Evolutionary conservation across 306 rosid genomes (phyloP), one percentile per base, ranked within the genome.

Genomic region (Castanea crenata): DNA sequence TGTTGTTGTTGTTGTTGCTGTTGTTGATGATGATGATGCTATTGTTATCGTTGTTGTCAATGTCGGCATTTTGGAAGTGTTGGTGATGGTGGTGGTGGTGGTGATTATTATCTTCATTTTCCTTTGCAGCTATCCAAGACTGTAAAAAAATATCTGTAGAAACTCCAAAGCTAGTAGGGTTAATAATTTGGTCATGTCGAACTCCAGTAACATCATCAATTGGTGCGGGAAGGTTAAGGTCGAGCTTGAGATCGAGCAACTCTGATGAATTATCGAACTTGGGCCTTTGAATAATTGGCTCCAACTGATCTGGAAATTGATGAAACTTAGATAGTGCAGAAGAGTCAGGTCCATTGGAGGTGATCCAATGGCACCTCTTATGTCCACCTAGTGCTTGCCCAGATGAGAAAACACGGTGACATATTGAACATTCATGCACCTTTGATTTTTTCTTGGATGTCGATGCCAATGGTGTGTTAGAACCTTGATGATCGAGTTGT

Each of bases 321-420:
- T 91, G 94, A 80, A 92, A 91, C 75, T 87, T 94, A 1, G 89
- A 85, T 70, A 91, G 31, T 1, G 92, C 73, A 0, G 97, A 84
- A 0, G 92, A 76, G 58, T 87, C 92, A 0, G 93, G 88, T 5
- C 85, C 86, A 54, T 89, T 93, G 19, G 97, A 87, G 9, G 99
- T 96, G 81, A 93, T 93, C 99, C 99, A 96, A 59, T 93, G 99
- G 51, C 99, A 96, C 31, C 98, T 86, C 82, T 96, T 93, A 79
- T 96, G 99, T 0, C 99, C 99, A 0, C 99, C 98, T 75, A 96
- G 58, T 0, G 99, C 97, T 79, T 96, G 99, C 20, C 98, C 99
- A 0, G 98, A 91, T 7, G 99, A 90, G 86, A 96, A 96, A 49
- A 92, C 79, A 54, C 98, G 84, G 76, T 93, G 98, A 38, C 99